A percentile compares a stretch with the other conserved stretches of the same genome.
phyloP scores from a whole-genome alignment of 768 basidiomycete genomes.

The Leccinum truebloodii region DNA sequence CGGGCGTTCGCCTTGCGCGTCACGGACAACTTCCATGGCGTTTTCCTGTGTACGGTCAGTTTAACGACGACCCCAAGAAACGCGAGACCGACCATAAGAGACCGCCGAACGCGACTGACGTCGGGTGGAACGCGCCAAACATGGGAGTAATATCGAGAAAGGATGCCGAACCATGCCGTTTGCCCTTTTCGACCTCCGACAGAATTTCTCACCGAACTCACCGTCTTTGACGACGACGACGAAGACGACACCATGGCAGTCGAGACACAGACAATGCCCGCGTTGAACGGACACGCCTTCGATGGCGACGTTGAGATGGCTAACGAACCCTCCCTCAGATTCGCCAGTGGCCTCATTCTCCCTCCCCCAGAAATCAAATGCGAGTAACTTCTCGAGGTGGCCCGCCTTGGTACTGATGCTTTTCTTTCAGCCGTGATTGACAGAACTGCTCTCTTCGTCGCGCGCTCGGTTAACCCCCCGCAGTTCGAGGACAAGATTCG shows the following conservation, averaged over 20 bases:
- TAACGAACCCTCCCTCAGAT: slow-evolving; percentile 46
- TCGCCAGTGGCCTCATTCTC: slow-evolving; percentile 85
- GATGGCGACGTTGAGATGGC: slow-evolving; percentile 44
- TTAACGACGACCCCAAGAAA: background rate
- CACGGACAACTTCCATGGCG: slow-evolving; percentile 87
- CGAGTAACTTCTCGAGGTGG: slow-evolving; percentile 29
- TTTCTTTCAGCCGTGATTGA: slow-evolving; percentile 79
- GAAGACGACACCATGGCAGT: slow-evolving; percentile 47
- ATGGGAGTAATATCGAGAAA: slow-evolving; percentile 28
- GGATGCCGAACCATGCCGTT: slow-evolving; percentile 27
- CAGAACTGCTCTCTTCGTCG: slow-evolving; percentile 88
- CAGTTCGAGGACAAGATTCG: slow-evolving; percentile 97
- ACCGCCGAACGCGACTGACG: slow-evolving; percentile 66
- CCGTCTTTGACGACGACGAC: slow-evolving; percentile 25
- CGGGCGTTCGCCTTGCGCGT: slow-evolving; percentile 94
- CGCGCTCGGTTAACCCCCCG: slow-evolving; percentile 89
- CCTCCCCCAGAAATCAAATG: slow-evolving; percentile 97
- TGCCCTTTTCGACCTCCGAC: slow-evolving; percentile 30
- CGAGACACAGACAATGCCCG: slow-evolving; percentile 39
- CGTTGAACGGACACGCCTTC: slow-evolving; percentile 44
- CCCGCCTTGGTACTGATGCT: slow-evolving; percentile 4
- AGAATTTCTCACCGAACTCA: background rate
- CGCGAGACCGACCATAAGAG: slow-evolving; percentile 69
- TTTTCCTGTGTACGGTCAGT: slow-evolving; percentile 64
- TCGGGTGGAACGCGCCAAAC: slow-evolving; percentile 86